These are phyloP conservation scores for Rhodotorula babjevae DNA, from an alignment of 768 basidiomycete genomes.

Conservation along the genomic window DNA sequence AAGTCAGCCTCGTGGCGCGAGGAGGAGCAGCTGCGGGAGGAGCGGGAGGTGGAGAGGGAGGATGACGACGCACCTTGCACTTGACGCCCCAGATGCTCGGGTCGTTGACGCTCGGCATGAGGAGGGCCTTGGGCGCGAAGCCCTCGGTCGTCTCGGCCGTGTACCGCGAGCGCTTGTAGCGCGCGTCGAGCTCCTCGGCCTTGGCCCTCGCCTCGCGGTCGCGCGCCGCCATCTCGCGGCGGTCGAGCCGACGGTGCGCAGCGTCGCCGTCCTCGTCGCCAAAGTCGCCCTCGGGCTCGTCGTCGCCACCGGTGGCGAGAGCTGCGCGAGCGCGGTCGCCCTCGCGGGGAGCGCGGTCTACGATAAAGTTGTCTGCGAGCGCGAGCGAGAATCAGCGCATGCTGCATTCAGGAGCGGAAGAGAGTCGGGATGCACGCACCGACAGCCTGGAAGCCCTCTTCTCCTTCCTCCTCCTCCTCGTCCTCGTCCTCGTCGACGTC, in stretches of 20 bases:
- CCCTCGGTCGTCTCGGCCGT: constrained; percentile 61
- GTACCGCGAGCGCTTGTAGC: constrained; percentile 60
- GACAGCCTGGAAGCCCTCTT: constrained; percentile 49
- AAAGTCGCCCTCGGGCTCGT: constrained; percentile 55
- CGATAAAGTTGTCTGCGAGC: constrained; percentile 48
- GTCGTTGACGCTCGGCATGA: constrained; percentile 96
- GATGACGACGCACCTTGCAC: constrained; percentile 63
- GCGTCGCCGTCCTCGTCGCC: constrained; percentile 43
- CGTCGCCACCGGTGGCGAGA: constrained; percentile 69
- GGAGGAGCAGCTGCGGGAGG: no score
- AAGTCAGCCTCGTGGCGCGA: neutral
- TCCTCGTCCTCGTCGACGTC: constrained; percentile 97
- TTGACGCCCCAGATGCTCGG: constrained; percentile 92
- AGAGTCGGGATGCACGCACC: neutral
- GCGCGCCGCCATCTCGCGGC: constrained; percentile 43
- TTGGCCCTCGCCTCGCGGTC: constrained; percentile 60
- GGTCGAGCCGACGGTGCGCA: constrained; percentile 43
- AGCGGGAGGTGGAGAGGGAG: neutral
- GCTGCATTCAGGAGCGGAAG: no score
- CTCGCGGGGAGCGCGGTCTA: constrained; percentile 49
- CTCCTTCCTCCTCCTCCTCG: constrained; percentile 72
- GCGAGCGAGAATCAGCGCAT: neutral
- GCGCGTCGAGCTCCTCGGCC: constrained; percentile 50
- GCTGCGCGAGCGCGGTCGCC: constrained; percentile 90
- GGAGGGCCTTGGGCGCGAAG: constrained; percentile 79